Evolutionary conservation across 2,329 filamentous ascomycete genomes (phyloP).

Genomic region (Phaeoacremonium minimum): DNA sequence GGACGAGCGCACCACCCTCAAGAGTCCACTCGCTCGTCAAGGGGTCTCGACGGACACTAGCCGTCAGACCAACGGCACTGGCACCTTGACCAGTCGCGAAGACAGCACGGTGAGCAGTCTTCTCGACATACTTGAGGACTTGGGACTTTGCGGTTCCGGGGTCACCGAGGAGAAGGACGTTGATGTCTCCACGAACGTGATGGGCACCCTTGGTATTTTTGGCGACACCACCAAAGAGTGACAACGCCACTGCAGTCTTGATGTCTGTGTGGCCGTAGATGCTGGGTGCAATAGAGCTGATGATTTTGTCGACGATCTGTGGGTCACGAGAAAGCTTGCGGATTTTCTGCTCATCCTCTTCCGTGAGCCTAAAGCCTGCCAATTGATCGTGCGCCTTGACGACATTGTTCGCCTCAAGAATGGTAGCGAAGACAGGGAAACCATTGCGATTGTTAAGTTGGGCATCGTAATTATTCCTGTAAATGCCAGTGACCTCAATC

Average conservation of each 20-base stretch:
- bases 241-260: constrained; percentile 93
- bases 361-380: constrained; percentile 90
- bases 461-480: constrained; percentile 97
- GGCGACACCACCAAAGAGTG: constrained; percentile 89
- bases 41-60: constrained; percentile 91
- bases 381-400: constrained; percentile 97
- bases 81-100: constrained; percentile 98
- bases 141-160: constrained; percentile 98
- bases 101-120: constrained; percentile 92
- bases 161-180: constrained; percentile 91
- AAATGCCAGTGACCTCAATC: constrained; percentile 93
- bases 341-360: constrained; percentile 91
- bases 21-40: constrained; percentile 96
- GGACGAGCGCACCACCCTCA: constrained; percentile 89
- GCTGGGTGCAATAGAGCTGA: constrained; percentile 90
- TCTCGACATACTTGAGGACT: constrained; percentile 94
- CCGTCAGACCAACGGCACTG: constrained; percentile 94
- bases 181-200: constrained; percentile 94
- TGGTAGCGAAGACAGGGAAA: constrained; percentile 96
- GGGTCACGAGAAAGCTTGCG: constrained; percentile 84
- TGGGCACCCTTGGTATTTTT: constrained; percentile 88
- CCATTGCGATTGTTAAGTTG: constrained; percentile 98
- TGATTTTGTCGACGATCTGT: constrained; percentile 86
- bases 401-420: constrained; percentile 94
- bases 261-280: constrained; percentile 97